phyloP scores from a whole-genome alignment of 2,329 filamentous ascomycete genomes.

The Fusarium sp. region DNA sequence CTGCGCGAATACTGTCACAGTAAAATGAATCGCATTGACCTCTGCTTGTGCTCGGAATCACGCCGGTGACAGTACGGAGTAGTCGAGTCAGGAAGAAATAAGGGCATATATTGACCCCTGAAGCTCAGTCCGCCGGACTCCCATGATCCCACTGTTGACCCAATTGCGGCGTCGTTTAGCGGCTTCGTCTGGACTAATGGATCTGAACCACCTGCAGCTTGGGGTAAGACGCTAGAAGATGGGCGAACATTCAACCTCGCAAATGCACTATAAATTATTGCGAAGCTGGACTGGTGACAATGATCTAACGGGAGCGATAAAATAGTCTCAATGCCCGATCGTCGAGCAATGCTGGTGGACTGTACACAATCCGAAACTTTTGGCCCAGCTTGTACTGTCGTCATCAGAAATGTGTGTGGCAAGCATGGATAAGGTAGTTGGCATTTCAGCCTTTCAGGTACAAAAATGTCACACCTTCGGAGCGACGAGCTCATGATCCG shows the following conservation, averaged over 20 bases:
- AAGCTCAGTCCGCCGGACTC: slow-evolving; percentile 7
- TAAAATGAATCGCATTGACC: slow-evolving; percentile 35
- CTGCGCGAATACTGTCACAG: slow-evolving; percentile 28
- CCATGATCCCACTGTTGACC: slow-evolving; percentile 16
- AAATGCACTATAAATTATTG: slow-evolving; percentile 8
- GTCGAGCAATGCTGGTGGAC: slow-evolving; percentile 7
- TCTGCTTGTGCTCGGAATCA: slow-evolving; percentile 32
- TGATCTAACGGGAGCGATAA: neutral
- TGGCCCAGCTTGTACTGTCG: neutral
- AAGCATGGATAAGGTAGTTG: neutral
- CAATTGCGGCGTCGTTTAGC: slow-evolving; percentile 16
- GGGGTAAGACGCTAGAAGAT: slow-evolving; percentile 40
- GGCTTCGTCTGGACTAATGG: slow-evolving; percentile 21
- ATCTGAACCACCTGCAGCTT: slow-evolving; percentile 32
- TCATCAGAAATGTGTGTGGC: neutral
- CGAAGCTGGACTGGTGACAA: slow-evolving; percentile 7
- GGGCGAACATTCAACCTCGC: slow-evolving; percentile 12
- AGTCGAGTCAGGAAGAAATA: slow-evolving; percentile 31
- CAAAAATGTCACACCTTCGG: neutral
- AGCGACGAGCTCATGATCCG: neutral
- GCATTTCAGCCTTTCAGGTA: neutral
- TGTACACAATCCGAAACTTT: neutral
- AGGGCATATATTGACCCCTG: slow-evolving; percentile 16
- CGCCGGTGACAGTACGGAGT: slow-evolving; percentile 16
- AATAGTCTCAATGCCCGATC: slow-evolving; percentile 11